Conservation (phyloP, 129 eudicot genomes). For the Artemisia argyi region DNA sequence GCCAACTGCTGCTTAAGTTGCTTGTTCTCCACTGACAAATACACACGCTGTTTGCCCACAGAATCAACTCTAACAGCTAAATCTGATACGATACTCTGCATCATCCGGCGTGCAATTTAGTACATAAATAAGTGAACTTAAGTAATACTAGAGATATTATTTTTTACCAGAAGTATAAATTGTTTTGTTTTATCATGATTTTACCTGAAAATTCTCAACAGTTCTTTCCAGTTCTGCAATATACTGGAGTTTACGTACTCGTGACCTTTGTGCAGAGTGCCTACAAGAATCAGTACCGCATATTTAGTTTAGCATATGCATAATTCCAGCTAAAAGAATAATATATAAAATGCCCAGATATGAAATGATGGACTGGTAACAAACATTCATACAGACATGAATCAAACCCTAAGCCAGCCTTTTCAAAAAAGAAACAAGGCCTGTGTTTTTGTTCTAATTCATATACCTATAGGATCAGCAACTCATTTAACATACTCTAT, state of each 20-base stretch:
- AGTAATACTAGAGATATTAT: not conserved
- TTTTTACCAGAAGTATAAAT: not conserved
- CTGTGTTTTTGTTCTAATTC: too few species aligned
- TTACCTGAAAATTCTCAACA: constrained; percentile 61
- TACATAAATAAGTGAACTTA: not conserved
- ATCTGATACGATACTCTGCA: constrained; percentile 69
- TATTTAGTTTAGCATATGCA: constrained; percentile 14
- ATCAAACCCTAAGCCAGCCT: too few species aligned
- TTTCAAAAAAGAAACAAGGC: too few species aligned
- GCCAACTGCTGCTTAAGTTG: constrained; percentile 65
- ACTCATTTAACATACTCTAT: too few species aligned
- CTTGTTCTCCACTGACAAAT: constrained; percentile 62
- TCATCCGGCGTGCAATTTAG: not conserved
- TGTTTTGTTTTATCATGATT: not conserved
- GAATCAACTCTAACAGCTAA: constrained; percentile 59
- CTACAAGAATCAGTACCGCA: constrained; percentile 37
- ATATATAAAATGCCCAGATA: not conserved
- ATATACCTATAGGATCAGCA: too few species aligned
- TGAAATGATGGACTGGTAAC: not conserved
- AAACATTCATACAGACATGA: constrained; percentile 12
- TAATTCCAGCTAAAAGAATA: constrained; percentile 8
- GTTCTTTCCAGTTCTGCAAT: constrained; percentile 87
- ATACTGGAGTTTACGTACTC: constrained; percentile 76
- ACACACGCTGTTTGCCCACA: constrained; percentile 49
- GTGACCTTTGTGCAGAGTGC: constrained; percentile 79